Evolutionary conservation across 768 basidiomycete species (phyloP), one percentile per base, ranked within the genome.

Genomic region (Mycena galericulata): DNA sequence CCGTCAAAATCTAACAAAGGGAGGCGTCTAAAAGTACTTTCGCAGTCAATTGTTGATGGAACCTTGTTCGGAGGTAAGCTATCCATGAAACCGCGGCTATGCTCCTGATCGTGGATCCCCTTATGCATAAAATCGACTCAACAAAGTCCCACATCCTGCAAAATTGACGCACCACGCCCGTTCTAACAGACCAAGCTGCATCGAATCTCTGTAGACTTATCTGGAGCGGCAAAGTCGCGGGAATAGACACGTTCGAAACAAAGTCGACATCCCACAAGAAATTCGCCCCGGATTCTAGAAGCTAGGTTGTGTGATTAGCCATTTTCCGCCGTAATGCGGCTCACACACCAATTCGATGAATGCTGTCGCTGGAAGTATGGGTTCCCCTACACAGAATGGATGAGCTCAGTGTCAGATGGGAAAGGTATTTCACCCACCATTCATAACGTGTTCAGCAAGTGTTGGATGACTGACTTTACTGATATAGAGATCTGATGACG

Each of bases 281-380:
- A n/a, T 24, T 55, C 26, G 67, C 67, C 26, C 67, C 67, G 11
- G 60, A 49, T 45, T 68, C 60, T 18, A 68, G 26, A 32, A 68
- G 53, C 67, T 68, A 1, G 4, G 15, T 5, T 24, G n/a, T n/a
- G n/a, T 30, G 7, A 32, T 26, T 14, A 51, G 36, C 22, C 20
- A 53, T 18, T 10, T 14, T 24, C 24, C 27, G 18, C 2, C 11
- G 14, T 32, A 34, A 29, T 22, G 1, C 20, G 24, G 26, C 26
- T 1, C 62, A 55, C 62, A 17, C 27, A 67, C 66, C 59, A 67
- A 22, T 62, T 67, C 66, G 38, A 67, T 56, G 46, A 67, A 62
- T 4, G n/a, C 66, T 5, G 59, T 62, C 18, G 60, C n/a, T 15
- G 66, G 60, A 49, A 67, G 45, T n/a, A 67, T 59, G 0, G 66